Base-by-base conservation (phyloP, 495 filamentous ascomycete species). In the Penicillium simplicissimum region DNA sequence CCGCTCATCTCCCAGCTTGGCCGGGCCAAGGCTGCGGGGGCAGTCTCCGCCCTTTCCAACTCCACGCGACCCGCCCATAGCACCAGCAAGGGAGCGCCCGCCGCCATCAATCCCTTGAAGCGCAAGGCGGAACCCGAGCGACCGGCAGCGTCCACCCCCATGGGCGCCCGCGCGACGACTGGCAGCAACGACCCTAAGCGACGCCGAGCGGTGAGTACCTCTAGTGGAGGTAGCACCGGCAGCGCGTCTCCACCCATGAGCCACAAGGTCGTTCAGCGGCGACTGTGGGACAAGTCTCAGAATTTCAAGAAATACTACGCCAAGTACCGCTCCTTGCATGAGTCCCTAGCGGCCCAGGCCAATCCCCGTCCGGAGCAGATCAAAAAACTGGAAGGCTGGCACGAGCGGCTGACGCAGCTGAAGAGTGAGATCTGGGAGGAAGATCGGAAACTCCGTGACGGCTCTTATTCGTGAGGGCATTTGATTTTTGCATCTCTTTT, bases 381-480 rank as follows among this genome's bases (percentile, higher is more conserved):
- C 64, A 90, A 57, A 77, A 82, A 4, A 71, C 64, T 92, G 60
- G 71, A 84, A 47, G 81, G 81, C 42, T 87, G 90, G 85, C 87
- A 87, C 65, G 69, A 77, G 13, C 78, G 81, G 15, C 76, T 93
- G 36, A 74, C 81, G 47, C 64, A 59, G 14, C 85, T 90, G 83
- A 93, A 93, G 76, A 75, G 75, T 54, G 83, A 90, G 48, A 91
- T 93, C 48, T 85, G 84, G 71, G 76, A 78, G 38, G 79, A 82
- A 57, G 66, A 73, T 55, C 66, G 66, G 59, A 64, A 69, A 37
- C 67, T 76, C 7, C 73, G 66, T 25, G 64, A 70, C 17, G 68
- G 64, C 28, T 57, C 64, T 36, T 52, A 48, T 40, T 53, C 62
- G 1, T 72, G 45, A 65, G 34, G 62, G 61, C 34, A 52, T 56